Conservation (phyloP, 2,329 filamentous ascomycete species). For the Neonectria hederae region DNA sequence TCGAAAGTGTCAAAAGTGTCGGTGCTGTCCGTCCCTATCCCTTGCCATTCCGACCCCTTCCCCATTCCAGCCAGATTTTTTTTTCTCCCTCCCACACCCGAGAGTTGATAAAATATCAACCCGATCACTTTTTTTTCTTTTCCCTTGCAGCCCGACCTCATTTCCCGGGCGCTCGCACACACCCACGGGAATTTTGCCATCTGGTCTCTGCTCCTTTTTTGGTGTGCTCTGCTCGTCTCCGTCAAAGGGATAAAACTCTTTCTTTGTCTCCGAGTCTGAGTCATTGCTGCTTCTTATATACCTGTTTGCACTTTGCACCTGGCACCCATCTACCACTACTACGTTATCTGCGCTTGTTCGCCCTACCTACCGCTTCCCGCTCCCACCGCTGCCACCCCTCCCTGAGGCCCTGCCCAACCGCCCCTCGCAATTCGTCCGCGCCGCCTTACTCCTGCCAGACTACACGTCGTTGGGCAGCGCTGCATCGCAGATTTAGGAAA, state of each 20-base stretch:
- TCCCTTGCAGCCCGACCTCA: conserved; percentile 32
- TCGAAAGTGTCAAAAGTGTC: conserved; percentile 19
- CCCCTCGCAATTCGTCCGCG: conserved; percentile 37
- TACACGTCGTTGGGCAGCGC: conserved; percentile 44
- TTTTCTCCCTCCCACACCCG: conserved; percentile 43
- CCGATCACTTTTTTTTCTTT: conserved; percentile 42
- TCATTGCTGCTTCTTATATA: conserved; percentile 27
- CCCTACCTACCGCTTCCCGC: conserved; percentile 33
- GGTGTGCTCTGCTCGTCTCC: conserved; percentile 3
- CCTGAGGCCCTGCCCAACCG: conserved; percentile 27
- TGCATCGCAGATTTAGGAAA: conserved; percentile 40
- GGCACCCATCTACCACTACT: background rate
- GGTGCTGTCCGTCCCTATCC: conserved; percentile 27
- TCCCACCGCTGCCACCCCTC: conserved; percentile 33
- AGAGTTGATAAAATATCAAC: conserved; percentile 45
- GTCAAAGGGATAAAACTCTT: conserved; percentile 12
- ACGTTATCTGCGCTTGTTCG: conserved; percentile 24
- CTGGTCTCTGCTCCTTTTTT: conserved; percentile 8
- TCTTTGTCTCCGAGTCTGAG: conserved; percentile 14
- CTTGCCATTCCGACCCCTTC: conserved; percentile 30
- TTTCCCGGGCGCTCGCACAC: conserved; percentile 33
- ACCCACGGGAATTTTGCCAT: conserved; percentile 35
- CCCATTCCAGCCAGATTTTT: conserved; percentile 40
- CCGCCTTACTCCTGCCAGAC: conserved; percentile 41
- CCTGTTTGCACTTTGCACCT: conserved; percentile 2